phyloP scores from a whole-genome alignment of 169 alveolate genomes.

The Cryptosporidium tyzzeri region DNA sequence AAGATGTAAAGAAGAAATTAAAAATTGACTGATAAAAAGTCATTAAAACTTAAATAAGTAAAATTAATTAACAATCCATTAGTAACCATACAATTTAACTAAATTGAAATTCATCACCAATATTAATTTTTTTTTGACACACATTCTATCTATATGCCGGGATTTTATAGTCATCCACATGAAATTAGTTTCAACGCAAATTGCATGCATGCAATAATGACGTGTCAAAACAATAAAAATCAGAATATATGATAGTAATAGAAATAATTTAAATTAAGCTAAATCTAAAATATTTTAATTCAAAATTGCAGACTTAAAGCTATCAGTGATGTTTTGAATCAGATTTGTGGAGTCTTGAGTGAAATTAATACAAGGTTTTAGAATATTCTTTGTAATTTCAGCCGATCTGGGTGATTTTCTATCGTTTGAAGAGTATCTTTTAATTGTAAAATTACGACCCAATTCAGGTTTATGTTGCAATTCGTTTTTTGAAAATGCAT shows the following conservation, averaged over 20 bases:
- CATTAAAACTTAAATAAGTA: too few species aligned
- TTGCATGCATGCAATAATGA: constrained; percentile 31
- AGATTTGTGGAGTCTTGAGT: constrained; percentile 52
- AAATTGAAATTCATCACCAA: background rate
- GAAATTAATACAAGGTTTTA: constrained; percentile 66
- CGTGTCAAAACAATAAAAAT: background rate
- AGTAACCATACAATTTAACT: too few species aligned
- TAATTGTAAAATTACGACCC: background rate
- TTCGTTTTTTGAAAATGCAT: background rate
- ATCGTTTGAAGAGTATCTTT: constrained; percentile 8
- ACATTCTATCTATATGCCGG: background rate
- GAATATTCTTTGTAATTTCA: constrained; percentile 23
- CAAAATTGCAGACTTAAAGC: constrained; percentile 48
- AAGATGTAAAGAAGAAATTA: too few species aligned
- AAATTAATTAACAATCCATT: too few species aligned
- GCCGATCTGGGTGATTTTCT: constrained; percentile 60
- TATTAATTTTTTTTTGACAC: background rate
- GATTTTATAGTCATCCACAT: background rate
- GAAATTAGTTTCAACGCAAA: background rate
- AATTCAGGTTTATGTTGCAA: background rate
- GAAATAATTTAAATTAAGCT: background rate
- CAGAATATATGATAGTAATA: background rate
- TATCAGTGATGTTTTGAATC: constrained; percentile 39
- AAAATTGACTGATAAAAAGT: too few species aligned
- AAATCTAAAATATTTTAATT: background rate